phyloP scores from a whole-genome alignment of 805 yeast genomes.

The Huiozyma naganishii region DNA sequence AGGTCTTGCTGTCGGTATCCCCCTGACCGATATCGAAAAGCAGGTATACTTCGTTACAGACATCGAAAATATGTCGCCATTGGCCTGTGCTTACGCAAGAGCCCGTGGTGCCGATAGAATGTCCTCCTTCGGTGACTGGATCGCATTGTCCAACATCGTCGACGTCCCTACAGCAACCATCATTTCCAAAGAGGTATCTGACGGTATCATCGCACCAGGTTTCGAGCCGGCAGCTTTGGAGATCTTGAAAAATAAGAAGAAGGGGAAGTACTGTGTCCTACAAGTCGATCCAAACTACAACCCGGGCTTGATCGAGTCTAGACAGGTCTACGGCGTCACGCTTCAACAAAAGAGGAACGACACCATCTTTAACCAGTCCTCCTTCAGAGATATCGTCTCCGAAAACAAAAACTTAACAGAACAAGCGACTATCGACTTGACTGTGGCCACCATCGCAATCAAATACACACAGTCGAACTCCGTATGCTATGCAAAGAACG shows the following conservation, averaged over 20 bases:
- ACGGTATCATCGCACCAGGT: slow-evolving; percentile 98
- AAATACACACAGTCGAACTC: slow-evolving; percentile 99
- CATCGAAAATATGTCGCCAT: slow-evolving; percentile 87
- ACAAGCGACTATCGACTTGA: slow-evolving; percentile 85
- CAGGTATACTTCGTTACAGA: slow-evolving; percentile 89
- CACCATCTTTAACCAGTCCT: slow-evolving; percentile 80
- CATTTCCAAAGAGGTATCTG: slow-evolving; percentile 93
- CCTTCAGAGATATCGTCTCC: slow-evolving; percentile 87
- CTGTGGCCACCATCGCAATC: slow-evolving; percentile 93
- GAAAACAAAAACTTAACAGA: slow-evolving; percentile 76
- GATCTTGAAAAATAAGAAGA: slow-evolving; percentile 81
- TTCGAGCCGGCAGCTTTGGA: slow-evolving; percentile 85
- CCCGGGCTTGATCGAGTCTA: slow-evolving; percentile 71
- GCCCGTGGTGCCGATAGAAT: slow-evolving; percentile 99
- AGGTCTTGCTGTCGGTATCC: slow-evolving; percentile 95
- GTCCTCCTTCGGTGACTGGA: slow-evolving; percentile 98
- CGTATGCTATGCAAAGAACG: slow-evolving; percentile 94
- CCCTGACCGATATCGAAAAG: slow-evolving; percentile 82
- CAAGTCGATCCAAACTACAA: slow-evolving; percentile 89
- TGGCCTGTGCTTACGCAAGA: slow-evolving; percentile 96
- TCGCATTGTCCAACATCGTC: slow-evolving; percentile 90
- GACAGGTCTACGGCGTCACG: slow-evolving; percentile 92
- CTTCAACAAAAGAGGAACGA: slow-evolving; percentile 95
- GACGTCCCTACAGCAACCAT: slow-evolving; percentile 94
- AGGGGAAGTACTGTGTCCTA: slow-evolving; percentile 90